Evolutionary conservation across 2,329 filamentous ascomycete species (phyloP), one percentile per base, ranked within the genome.

Genomic region (Paraphaeosphaeria sporulosa): DNA sequence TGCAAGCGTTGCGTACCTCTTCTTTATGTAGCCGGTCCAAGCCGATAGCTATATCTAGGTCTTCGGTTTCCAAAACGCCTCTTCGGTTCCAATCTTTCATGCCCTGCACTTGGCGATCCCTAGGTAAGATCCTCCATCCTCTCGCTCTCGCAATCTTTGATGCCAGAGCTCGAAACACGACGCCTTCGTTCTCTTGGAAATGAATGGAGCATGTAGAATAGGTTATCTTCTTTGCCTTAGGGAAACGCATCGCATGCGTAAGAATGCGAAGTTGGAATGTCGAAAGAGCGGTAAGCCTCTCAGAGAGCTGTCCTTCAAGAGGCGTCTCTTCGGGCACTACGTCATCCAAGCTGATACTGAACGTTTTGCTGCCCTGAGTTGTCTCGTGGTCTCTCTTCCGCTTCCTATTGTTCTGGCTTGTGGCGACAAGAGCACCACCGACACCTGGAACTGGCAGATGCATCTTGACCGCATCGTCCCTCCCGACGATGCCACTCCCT

Each of bases 181-280:
- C 94, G 1, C 85, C 79, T 78, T 99, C 95, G 70, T 99, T 98
- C 76, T 99, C 95, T 65, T 91, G 86, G 0, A 87, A 86, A 74
- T 98, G 90, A 2, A 97, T 81, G 0, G 94, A 98, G 75, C 95
- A 99, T 0, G 95, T 98, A 36, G 93, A 97, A 75, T 98, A 99
- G 0, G 92, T 94, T 46, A 98, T 89, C 65, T 87, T 89, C 13
- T 76, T 68, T 6, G 71, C 72, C 1, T 85, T 83, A 0, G 93
- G 90, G 68, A 98, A 99, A 23, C 81, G 79, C 78, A 98, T 90
- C 0, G 95, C 94, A 74, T 97, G 95, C 49, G 90, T 84, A 2
- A 99, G 82, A 12, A 98, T 87, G 27, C 86, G 87, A 6, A 94
- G 84, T 78, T 99, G 95, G 68, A 98, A 95, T 2, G 86, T 84